phyloP scores from a whole-genome alignment of 331 rosid species.

The Phaseolus coccineus region DNA sequence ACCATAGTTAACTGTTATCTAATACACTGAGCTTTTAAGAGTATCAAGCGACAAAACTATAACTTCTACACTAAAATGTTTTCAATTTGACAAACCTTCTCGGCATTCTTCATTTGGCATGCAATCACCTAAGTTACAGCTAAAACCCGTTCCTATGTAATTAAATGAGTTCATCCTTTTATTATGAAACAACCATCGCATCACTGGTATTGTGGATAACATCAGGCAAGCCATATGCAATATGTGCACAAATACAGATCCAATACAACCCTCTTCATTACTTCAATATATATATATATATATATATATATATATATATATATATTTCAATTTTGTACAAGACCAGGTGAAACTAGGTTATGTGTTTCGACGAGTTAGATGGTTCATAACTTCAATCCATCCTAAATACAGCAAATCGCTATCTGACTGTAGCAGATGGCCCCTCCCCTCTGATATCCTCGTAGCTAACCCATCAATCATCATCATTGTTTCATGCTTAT shows the following conservation, averaged over 20 bases:
- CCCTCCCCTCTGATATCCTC: not conserved
- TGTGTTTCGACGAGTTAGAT: not conserved
- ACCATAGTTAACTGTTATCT: no score
- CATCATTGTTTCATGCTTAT: not conserved
- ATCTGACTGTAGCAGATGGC: not conserved
- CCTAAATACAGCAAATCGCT: slow-evolving; percentile 5
- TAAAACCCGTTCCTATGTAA: not conserved
- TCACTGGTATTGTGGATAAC: not conserved
- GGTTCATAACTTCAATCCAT: not conserved
- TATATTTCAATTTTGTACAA: not conserved
- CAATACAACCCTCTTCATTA: not conserved
- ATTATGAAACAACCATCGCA: not conserved
- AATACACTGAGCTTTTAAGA: not conserved
- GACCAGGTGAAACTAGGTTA: not conserved
- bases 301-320: not conserved
- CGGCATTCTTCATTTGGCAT: not conserved
- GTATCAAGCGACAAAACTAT: not conserved
- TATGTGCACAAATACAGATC: not conserved
- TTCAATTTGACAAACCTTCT: not conserved
- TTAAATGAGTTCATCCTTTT: not conserved
- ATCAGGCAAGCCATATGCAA: not conserved
- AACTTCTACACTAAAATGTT: slow-evolving; percentile 8
- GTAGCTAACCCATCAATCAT: not conserved
- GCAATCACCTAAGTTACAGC: slow-evolving; percentile 1
- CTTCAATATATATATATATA: no score